Base-by-base conservation (phyloP, 345 rosid species). In the Arabis hirsuta region DNA sequence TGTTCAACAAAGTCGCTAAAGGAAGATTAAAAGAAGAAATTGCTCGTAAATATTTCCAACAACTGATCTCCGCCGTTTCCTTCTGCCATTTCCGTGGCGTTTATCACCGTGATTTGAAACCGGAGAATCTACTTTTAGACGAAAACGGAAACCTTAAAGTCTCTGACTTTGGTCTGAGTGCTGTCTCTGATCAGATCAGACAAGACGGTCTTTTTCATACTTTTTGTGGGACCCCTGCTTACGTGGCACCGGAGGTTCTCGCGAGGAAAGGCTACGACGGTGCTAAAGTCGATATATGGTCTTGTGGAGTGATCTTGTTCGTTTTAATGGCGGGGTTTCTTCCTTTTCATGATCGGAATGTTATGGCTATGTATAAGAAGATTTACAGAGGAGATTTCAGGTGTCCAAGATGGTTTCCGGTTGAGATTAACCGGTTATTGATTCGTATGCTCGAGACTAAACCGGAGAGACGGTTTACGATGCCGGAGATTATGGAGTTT, bases 51-150 rank as follows among this genome's bases (percentile, higher is more conserved):
- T 93, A 84, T 64, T 88, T 90, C 65, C 98, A 90, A 76, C 94
- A 93, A 29, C 67, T 93, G 36, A 83, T 88, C 46, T 86, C 96
- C 1, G 97, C 97, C 12, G 90, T 90, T 10, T 79, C 80, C 6
- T 90, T 90, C 53, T 93, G 98, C 53, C 98, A 88, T 34, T 82
- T 86, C 6, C 86, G 93, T 46, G 98, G 97, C 22, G 91, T 93
- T 44, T 85, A 88, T 46, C 98, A 93, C 65, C 96, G 97, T 3
- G 98, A 93, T 44, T 60, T 93, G 65, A 90, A 93, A 78, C 97
- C 98, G 6, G 97, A 93, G 50, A 93, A 90, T 51, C 83, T 90
- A 7, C 85, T 90, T 20, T 74, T 93, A 0, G 98, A 93, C 70
- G 96, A 85, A 2, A 64, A 83, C 10, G 98, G 94, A 4, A 53